Evolutionary conservation across 2,329 filamentous ascomycete species (phyloP).

Genomic region (Fusarium hostae): DNA sequence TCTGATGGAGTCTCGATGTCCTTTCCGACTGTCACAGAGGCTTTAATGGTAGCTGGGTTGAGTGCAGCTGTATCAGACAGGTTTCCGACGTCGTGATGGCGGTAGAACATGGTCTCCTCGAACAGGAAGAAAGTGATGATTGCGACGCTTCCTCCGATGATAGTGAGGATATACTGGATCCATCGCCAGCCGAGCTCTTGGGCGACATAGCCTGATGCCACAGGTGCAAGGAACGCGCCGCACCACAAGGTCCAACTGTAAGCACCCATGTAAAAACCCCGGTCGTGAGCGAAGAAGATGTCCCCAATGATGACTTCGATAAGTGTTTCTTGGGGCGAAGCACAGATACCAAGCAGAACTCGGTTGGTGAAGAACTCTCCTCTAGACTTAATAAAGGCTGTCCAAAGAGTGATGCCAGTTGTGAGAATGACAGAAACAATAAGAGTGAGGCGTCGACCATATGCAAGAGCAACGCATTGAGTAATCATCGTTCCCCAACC

Average conservation of each 20-base stretch:
- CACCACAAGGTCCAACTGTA: slow-evolving; percentile 43
- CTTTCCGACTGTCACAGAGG: not conserved
- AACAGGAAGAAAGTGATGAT: slow-evolving; percentile 38
- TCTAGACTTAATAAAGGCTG: slow-evolving; percentile 30
- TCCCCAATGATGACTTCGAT: slow-evolving; percentile 4
- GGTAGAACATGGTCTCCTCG: slow-evolving; percentile 43
- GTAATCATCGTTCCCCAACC: slow-evolving; percentile 1
- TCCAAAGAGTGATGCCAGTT: slow-evolving; percentile 35
- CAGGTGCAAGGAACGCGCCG: slow-evolving; percentile 40
- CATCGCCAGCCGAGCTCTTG: slow-evolving; percentile 34
- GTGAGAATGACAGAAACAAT: slow-evolving; percentile 33
- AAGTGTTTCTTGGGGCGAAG: slow-evolving; percentile 40
- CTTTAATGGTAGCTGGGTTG: not conserved
- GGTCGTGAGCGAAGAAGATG: slow-evolving; percentile 32
- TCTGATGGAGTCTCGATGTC: not conserved
- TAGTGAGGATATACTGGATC: slow-evolving; percentile 41
- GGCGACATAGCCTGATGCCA: slow-evolving; percentile 40
- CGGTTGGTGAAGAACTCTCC: slow-evolving; percentile 42
- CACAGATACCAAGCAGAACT: slow-evolving; percentile 37
- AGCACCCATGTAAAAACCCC: slow-evolving; percentile 42
- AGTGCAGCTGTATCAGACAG: not conserved
- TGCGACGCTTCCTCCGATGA: slow-evolving; percentile 21
- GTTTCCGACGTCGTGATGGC: slow-evolving; percentile 1
- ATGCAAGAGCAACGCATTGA: not conserved
- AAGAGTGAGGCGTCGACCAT: not conserved